Base-by-base conservation (phyloP, 176 grass and related monocot genomes). In the Carex pumila region DNA sequence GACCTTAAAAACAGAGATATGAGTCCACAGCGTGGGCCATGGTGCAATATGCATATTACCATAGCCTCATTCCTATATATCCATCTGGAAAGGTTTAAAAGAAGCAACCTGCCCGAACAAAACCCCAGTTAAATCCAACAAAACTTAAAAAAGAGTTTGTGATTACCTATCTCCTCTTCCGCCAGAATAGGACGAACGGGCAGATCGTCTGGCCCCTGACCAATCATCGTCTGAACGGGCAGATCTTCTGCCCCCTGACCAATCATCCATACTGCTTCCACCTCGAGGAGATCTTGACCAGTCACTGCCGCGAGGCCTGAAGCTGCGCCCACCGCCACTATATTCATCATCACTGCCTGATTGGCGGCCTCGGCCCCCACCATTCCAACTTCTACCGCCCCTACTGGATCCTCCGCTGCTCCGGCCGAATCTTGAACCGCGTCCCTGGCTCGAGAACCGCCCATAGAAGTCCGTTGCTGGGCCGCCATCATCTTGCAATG, bases 401-500 rank as follows among this genome's bases (percentile, higher is more conserved):
- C 86, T 89, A 67, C 81, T 88, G 69, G 86, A 94, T 69, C 86
- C 86, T 13, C 81, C 13, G 12, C 81, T 21, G 12, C 81, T 21
- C 19, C 62, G 43, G 50, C 87, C 74, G 31, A 87, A 89, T 81
- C 83, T 88, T 72, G 71, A 87, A 67, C 85, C 85, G 15, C 85
- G 87, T 55, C 92, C 93, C 2, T 64, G 66, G 63, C 90, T 95
- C 37, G 91, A 90, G 84, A 99, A 99, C 7, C 91, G 86, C 1
- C 93, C 93, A 36, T 99, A 99, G 73, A 84, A 71, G 36, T 99
- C 93, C 25, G 83, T 91, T 70, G 85, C 30, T 67, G 96, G 93
- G 11, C 47, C 7, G 47, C 89, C 93, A 79, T 99, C 96, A 86
- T 99, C 96, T 93, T 95, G 96, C 61, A 99, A 88, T 12, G 85